Evolutionary conservation across 306 rosid genomes (phyloP), one percentile per base, ranked within the genome.

Genomic region (Boehmeria nivea): DNA sequence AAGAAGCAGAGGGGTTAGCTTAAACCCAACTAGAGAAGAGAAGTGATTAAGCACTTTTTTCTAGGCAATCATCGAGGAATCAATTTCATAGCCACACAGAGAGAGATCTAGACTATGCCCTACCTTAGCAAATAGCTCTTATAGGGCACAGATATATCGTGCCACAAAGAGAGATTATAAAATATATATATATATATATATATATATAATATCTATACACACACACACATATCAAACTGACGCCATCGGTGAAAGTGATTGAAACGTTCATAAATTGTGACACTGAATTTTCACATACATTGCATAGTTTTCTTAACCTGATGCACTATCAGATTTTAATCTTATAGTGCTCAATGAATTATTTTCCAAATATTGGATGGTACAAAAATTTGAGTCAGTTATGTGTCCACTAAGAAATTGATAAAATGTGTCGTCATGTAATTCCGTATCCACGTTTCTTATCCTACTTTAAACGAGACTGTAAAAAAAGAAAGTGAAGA

Each of bases 231-330:
- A 56, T 22, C 33, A 37, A 57, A 23, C 9, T 39, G 31, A 34
- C 14, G 25, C 44, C 36, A 24, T 54, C 43, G 9, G 25, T 21
- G 61, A 57, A 23, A 57, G 61, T 39, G 48, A 54, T 18, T 54
- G 26, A 53, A 13, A 31, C 9, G 36, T 31, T 31, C n/a, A n/a
- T n/a, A n/a, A n/a, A n/a, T n/a, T n/a, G n/a, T n/a, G n/a, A n/a
- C n/a, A n/a, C n/a, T n/a, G n/a, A n/a, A n/a, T n/a, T n/a, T n/a
- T n/a, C n/a, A n/a, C n/a, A 31, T 31, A 6, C 36, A 10, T 6
- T 31, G 5, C 9, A 31, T 31, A 31, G 36, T 31, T 4, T 31
- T 31, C 36, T 31, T 2, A 10, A 31, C 36, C 2, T 6, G 36
- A 31, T 31, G 8, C 36, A 2, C 9, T 31, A 4, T 31, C 36